Percentiles rank a stretch among this genome's conserved stretches.
Evolutionary conservation across 2,329 filamentous ascomycete species (phyloP).

Genomic region (Colletotrichum musae): DNA sequence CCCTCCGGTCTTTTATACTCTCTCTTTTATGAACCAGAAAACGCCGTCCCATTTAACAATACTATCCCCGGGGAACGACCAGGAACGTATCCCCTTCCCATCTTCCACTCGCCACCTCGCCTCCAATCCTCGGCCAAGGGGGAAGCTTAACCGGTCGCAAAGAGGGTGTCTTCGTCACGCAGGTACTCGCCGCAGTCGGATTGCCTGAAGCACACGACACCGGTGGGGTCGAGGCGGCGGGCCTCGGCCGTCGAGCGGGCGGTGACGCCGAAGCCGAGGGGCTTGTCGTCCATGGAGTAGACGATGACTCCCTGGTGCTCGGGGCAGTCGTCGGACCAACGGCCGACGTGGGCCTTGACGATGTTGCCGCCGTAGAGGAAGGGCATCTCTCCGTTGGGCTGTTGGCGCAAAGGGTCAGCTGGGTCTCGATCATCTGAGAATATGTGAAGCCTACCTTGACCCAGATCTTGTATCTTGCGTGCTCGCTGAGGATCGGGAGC

Average conservation of each 20-base stretch:
- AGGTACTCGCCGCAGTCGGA: slow-evolving; percentile 96
- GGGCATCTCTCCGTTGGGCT: slow-evolving; percentile 94
- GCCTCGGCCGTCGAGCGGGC: slow-evolving; percentile 89
- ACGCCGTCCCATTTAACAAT: slow-evolving; percentile 33
- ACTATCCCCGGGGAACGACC: slow-evolving; percentile 1
- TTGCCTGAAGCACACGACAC: slow-evolving; percentile 90
- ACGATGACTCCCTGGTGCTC: slow-evolving; percentile 95
- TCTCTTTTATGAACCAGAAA: slow-evolving; percentile 25
- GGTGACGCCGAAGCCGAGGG: slow-evolving; percentile 93
- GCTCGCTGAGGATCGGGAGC: slow-evolving; percentile 87
- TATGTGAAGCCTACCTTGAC: slow-evolving; percentile 69
- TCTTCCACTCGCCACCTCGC: background rate
- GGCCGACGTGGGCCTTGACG: slow-evolving; percentile 78
- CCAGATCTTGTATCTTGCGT: slow-evolving; percentile 97
- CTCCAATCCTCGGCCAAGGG: background rate
- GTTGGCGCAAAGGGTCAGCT: slow-evolving; percentile 9
- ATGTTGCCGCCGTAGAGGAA: slow-evolving; percentile 95
- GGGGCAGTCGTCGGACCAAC: slow-evolving; percentile 92
- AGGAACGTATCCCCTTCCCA: background rate
- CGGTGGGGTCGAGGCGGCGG: slow-evolving; percentile 88
- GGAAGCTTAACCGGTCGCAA: slow-evolving; percentile 64
- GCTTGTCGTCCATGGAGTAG: slow-evolving; percentile 91
- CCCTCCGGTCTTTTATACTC: slow-evolving; percentile 34
- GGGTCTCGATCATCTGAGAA: too few relatives aligned
- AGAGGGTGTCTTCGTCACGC: slow-evolving; percentile 81